Percentiles rank a stretch among this genome's conserved stretches.
Conservation (phyloP, 2,329 filamentous ascomycete genomes). For the Aspergillus pseudoviridinutans region DNA sequence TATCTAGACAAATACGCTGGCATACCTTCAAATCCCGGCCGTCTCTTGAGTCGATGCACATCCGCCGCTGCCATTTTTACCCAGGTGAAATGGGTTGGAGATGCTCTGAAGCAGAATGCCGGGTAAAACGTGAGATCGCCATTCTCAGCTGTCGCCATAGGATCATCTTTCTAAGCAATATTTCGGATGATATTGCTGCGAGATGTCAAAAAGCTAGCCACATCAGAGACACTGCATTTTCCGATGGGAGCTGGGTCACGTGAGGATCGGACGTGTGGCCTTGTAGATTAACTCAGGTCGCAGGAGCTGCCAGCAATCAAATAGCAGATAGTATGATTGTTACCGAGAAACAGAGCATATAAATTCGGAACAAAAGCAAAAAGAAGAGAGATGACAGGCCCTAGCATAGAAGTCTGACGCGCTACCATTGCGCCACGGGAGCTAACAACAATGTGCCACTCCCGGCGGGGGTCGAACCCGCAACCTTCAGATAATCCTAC, state of each 20-base stretch:
- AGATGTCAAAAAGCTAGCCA: not conserved
- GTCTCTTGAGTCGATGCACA: slow-evolving; percentile 49
- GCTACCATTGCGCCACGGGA: not conserved
- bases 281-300: too few relatives aligned
- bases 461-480: not conserved
- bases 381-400: not conserved
- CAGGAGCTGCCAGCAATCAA: too few relatives aligned
- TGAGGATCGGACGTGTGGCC: not conserved
- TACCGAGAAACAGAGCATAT: not conserved
- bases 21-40: slow-evolving; percentile 50
- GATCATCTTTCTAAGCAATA: slow-evolving; percentile 19
- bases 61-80: slow-evolving; percentile 57
- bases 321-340: not conserved
- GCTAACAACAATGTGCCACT: not conserved
- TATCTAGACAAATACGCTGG: not conserved
- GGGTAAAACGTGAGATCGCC: slow-evolving; percentile 48
- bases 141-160: slow-evolving; percentile 22
- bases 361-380: not conserved
- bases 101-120: slow-evolving; percentile 56
- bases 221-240: not conserved
- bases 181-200: not conserved
- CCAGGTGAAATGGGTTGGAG: slow-evolving; percentile 61
- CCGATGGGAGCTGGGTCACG: not conserved
- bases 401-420: not conserved
- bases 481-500: not conserved